Evolutionary conservation across 1,284 basidiomycete genomes (phyloP), one percentile per base, ranked within the genome.

Genomic region (Rhodotorula sp.): DNA sequence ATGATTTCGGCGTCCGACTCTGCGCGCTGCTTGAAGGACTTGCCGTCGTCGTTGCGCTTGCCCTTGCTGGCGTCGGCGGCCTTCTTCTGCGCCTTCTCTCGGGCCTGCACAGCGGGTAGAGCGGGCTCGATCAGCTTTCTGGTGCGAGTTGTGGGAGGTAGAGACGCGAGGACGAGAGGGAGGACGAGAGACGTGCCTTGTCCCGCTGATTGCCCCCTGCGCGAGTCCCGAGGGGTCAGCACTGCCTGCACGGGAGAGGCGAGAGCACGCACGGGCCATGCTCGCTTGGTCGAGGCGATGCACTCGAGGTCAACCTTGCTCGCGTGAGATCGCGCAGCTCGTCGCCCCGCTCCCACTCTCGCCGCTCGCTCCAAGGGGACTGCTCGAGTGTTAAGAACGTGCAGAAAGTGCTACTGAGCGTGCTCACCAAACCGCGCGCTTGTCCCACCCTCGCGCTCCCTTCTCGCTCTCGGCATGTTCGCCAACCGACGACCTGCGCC

Each of bases 201-300:
- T 72, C 73, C 3, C 73, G 66, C 67, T 74, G 73, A 55, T 74
- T 74, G 14, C 73, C 73, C 17, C 69, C 71, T 70, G 62, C 9
- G 44, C 1, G 25, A 8, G 42, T 3, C 0, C 21, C 23, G 34
- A 16, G 50, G n/a, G 10, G 42, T 61, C 34, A 61, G 56, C 12
- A 2, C 3, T 19, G 52, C 3, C 7, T 27, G 7, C 12, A 7
- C 1, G 49, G 14, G 45, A 41, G 21, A 8, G 10, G n/a, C 3
- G 66, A 21, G 41, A 17, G 63, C 10, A 53, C 56, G 52, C 41
- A 63, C 66, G 70, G 44, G 61, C 70, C 65, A 64, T 60, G 4
- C 45, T 23, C 17, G 16, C 4, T 14, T 17, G 46, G 14, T 16
- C n/a, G 52, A 53, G 14, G 25, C 12, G 25, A 14, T 13, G 25